Base-by-base conservation (phyloP, 2,329 filamentous ascomycete genomes). In the Alternaria sp. region DNA sequence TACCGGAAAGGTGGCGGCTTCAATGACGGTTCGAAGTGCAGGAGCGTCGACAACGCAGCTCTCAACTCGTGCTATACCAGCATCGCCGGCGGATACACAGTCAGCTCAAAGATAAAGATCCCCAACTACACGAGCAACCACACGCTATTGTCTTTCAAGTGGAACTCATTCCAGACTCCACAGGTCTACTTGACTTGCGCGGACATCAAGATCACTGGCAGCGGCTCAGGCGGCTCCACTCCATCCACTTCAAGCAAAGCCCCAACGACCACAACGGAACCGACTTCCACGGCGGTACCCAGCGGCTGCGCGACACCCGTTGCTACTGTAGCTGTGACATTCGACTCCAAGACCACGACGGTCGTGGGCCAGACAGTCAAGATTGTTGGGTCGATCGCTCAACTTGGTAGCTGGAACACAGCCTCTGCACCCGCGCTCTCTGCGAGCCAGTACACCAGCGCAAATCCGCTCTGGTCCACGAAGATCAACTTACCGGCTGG, bases 341-440 rank as follows among this genome's bases (percentile, higher is more conserved):
- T 85, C 73, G 75, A 79, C 51, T 79, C 83, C 7, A 82, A 82
- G 60, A 82, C 80, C 2, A 77, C 75, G 0, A 85, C 83, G 0
- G 80, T 80, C 51, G 81, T 75, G 53, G 83, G 83, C 8, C 82
- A 85, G 71, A 84, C 82, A 28, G 62, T 85, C 24, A 82, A 81
- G 54, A 68, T 85, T 5, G 72, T 75, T 0, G 83, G 83, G 28
- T 81, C 79, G 47, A 76, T 79, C 3, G 56, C 76, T 0, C 79
- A 81, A 44, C 70, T 85, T 1, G 83, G 83, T 2, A 70, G 62
- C 22, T 85, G 83, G 82, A 72, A 81, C 28, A 64, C 81, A 4
- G 73, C 70, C 4, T 70, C 71, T 48, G 79, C 79, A 6, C 75
- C 77, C 64, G 77, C 78, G 5, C 70, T 85, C 26, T 74, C 75